Conservation (phyloP, 768 basidiomycete species). For the Boletus speciosus region DNA sequence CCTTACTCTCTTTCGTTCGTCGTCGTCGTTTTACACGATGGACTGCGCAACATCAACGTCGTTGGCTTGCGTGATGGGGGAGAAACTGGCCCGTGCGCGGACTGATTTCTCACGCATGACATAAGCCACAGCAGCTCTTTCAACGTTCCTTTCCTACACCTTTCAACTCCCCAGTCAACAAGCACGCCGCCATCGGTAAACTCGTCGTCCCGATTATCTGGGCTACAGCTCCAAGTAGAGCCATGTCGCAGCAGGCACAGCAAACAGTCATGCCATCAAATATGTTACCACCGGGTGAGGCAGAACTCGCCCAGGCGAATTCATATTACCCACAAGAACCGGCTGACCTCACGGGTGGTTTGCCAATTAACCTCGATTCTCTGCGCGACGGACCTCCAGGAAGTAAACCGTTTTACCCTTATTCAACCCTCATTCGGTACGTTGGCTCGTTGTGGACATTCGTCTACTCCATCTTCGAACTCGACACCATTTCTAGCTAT, state of each 20-base stretch:
- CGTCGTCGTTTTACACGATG: constrained; percentile 30
- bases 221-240: background rate
- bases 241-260: constrained; percentile 51
- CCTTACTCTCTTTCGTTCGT: constrained; percentile 31
- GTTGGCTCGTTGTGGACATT: constrained; percentile 26
- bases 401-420: constrained; percentile 88
- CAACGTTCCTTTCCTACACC: constrained; percentile 32
- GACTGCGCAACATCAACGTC: constrained; percentile 12
- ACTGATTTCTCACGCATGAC: constrained; percentile 39
- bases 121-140: constrained; percentile 55
- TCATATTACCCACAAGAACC: constrained; percentile 74
- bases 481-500: constrained; percentile 48
- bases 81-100: constrained; percentile 56
- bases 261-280: constrained; percentile 60
- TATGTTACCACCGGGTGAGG: constrained; percentile 50
- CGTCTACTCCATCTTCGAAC: background rate
- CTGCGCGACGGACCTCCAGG: constrained; percentile 84
- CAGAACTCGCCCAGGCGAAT: constrained; percentile 50
- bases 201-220: constrained; percentile 10
- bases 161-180: constrained; percentile 24
- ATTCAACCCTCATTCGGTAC: constrained; percentile 86
- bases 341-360: constrained; percentile 76
- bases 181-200: constrained; percentile 18
- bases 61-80: constrained; percentile 24
- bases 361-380: constrained; percentile 85